phyloP scores from a whole-genome alignment of 2,329 filamentous ascomycete species.

The Aspergillus unguis region DNA sequence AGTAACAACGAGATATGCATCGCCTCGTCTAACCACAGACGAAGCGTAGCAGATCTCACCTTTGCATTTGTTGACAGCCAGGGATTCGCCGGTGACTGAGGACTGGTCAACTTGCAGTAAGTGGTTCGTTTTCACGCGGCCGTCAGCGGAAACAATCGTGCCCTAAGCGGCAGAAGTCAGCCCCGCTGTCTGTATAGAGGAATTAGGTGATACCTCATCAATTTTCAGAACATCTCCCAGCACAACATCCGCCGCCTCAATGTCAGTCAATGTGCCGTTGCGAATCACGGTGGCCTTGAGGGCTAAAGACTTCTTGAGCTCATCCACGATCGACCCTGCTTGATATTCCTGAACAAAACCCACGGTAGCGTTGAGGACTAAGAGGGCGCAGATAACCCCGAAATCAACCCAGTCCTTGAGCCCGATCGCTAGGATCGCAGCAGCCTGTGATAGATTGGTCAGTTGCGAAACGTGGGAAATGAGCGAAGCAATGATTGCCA shows the following conservation, averaged over 20 bases:
- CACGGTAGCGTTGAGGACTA: slow-evolving; percentile 79
- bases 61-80: slow-evolving; percentile 84
- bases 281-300: slow-evolving; percentile 84
- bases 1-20: slow-evolving; percentile 77
- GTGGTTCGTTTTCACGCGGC: slow-evolving; percentile 76
- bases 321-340: slow-evolving; percentile 84
- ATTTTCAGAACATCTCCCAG: slow-evolving; percentile 87
- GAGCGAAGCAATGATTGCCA: not conserved
- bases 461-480: not conserved
- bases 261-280: slow-evolving; percentile 71
- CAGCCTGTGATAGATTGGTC: slow-evolving; percentile 49
- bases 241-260: slow-evolving; percentile 79
- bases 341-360: slow-evolving; percentile 89
- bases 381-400: slow-evolving; percentile 79
- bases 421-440: slow-evolving; percentile 76
- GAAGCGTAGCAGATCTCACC: slow-evolving; percentile 79
- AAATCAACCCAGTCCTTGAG: slow-evolving; percentile 90
- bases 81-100: slow-evolving; percentile 85
- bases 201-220: slow-evolving; percentile 58
- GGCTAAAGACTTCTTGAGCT: slow-evolving; percentile 85
- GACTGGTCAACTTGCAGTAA: slow-evolving; percentile 91
- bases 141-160: slow-evolving; percentile 87
- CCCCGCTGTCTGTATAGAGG: not conserved
- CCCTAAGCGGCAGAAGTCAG: slow-evolving; percentile 47
- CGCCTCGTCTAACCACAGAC: slow-evolving; percentile 85